Conservation (phyloP, 768 basidiomycete species). For the Candolleomyces efflorescens region DNA sequence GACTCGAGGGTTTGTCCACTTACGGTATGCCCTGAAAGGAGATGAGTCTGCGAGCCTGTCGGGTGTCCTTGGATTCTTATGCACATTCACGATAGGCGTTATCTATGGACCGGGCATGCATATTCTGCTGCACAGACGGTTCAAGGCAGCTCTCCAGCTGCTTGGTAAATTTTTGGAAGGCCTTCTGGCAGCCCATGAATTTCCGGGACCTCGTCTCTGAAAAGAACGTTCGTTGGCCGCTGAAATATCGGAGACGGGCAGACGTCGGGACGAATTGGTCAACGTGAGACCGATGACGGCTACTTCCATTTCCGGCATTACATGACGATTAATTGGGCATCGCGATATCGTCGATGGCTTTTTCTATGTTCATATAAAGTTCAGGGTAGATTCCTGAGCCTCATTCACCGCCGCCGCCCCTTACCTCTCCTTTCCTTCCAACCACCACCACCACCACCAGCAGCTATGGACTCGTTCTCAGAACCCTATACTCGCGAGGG, state of each 20-base stretch:
- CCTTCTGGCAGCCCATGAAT: too few relatives aligned
- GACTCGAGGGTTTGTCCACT: too few relatives aligned
- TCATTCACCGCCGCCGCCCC: constrained; percentile 5
- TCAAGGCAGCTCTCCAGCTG: too few relatives aligned
- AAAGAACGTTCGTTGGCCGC: constrained; percentile 3
- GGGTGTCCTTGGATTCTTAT: too few relatives aligned
- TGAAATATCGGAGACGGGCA: constrained; percentile 5
- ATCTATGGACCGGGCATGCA: neutral
- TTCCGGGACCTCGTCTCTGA: neutral
- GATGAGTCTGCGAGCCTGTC: too few relatives aligned
- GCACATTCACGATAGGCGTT: neutral
- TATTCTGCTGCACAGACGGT: too few relatives aligned
- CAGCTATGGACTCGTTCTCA: constrained; percentile 64
- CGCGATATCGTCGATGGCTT: constrained; percentile 4
- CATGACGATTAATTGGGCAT: constrained; percentile 11
- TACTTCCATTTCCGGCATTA: constrained; percentile 10
- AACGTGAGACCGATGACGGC: constrained; percentile 3
- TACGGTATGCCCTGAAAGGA: too few relatives aligned
- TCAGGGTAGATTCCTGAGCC: neutral
- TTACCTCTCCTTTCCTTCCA: neutral
- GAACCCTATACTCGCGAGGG: constrained; percentile 65
- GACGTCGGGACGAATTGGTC: neutral
- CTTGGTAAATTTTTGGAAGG: too few relatives aligned
- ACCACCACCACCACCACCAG: neutral
- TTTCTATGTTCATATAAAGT: constrained; percentile 10